These are phyloP conservation scores for Mortierella sp. DNA, from an alignment of 371 early-diverging fungal species.

Conservation along the genomic window DNA sequence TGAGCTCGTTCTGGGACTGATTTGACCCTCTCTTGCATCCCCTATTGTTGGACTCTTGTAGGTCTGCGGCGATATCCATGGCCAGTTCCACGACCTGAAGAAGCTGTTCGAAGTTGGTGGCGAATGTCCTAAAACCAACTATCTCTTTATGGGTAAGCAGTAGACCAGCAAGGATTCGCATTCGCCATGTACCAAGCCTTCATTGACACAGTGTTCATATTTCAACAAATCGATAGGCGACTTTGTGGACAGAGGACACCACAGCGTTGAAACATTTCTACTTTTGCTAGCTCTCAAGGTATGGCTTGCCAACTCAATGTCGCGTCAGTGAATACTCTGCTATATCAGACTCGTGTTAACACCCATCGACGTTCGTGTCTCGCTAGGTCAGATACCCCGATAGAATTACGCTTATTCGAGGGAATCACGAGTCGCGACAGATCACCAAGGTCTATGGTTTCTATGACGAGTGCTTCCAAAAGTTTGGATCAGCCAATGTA, in stretches of 20 bases:
- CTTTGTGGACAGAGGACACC: conserved; percentile 99
- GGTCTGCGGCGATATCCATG: conserved; percentile 99
- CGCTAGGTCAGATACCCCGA: conserved; percentile 90
- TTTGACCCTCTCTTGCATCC: neutral
- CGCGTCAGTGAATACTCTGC: no score
- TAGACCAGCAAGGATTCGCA: neutral
- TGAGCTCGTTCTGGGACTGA: neutral
- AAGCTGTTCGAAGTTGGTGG: conserved; percentile 97
- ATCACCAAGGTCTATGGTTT: conserved; percentile 99
- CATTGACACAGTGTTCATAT: neutral
- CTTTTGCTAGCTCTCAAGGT: conserved; percentile 96
- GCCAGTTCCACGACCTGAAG: conserved; percentile 97
- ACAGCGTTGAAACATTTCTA: conserved; percentile 98
- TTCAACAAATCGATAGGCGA: conserved; percentile 76
- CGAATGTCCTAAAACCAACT: conserved; percentile 97
- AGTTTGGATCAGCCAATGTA: conserved; percentile 97
- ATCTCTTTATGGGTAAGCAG: conserved; percentile 93
- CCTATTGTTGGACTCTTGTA: conserved; percentile 28
- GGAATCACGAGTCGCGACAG: conserved; percentile 98
- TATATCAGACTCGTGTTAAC: no score
- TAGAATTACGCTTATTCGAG: conserved; percentile 96
- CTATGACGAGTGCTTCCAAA: conserved; percentile 98
- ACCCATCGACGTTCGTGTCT: neutral
- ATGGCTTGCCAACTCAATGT: neutral
- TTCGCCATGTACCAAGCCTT: neutral